These are phyloP conservation scores for Lactarius pseudohatsudake DNA, from an alignment of 768 basidiomycete species.

Conservation along the genomic window DNA sequence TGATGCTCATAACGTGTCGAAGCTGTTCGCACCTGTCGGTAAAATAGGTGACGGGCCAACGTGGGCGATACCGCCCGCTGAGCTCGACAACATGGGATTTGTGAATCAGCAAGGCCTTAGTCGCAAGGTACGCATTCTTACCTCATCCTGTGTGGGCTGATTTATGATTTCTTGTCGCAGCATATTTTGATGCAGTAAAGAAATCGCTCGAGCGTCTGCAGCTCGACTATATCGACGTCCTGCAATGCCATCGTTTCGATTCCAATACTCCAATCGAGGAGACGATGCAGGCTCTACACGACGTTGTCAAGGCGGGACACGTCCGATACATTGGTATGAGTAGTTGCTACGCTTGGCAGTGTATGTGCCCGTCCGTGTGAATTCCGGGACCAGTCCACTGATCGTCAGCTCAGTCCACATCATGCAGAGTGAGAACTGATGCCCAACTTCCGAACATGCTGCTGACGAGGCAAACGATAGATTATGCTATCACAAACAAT, in stretches of 20 bases:
- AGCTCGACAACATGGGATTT: constrained; percentile 34
- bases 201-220: constrained; percentile 63
- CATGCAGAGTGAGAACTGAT: constrained; percentile 23
- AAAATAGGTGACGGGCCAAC: neutral
- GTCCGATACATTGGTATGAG: constrained; percentile 39
- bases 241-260: constrained; percentile 52
- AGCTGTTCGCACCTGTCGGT: constrained; percentile 11
- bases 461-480: constrained; percentile 23
- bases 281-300: constrained; percentile 41
- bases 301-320: constrained; percentile 41
- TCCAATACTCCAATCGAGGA: constrained; percentile 36
- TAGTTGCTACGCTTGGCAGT: constrained; percentile 35
- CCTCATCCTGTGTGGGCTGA: neutral
- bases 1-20: neutral
- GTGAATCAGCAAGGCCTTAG: constrained; percentile 41
- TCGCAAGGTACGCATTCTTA: constrained; percentile 35
- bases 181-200: constrained; percentile 73
- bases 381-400: constrained; percentile 15
- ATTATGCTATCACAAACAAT: constrained; percentile 26
- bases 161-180: constrained; percentile 36
- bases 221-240: constrained; percentile 71
- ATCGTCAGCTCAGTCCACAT: constrained; percentile 16
- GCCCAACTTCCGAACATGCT: constrained; percentile 16
- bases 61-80: neutral
- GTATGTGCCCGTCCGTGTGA: constrained; percentile 18